Conservation (phyloP, 768 basidiomycete species). For the Leccinum sublutescens region DNA sequence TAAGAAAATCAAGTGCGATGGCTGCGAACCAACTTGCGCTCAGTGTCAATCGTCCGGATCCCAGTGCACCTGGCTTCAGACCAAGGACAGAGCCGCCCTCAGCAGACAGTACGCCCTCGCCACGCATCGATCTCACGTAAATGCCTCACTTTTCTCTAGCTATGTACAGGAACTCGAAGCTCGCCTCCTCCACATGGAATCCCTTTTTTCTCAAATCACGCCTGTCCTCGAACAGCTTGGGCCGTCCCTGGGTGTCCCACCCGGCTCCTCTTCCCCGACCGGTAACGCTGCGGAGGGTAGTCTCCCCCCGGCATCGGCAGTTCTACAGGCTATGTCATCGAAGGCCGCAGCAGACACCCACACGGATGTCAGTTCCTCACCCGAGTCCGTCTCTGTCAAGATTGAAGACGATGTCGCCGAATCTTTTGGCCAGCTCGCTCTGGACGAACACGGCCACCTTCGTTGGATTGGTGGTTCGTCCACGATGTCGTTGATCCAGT, state of each 20-base stretch:
- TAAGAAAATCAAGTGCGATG: constrained; percentile 94
- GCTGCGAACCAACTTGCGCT: constrained; percentile 80
- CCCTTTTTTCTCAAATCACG: constrained; percentile 77
- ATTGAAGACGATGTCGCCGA: constrained; percentile 74
- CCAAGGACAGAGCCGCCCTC: constrained; percentile 85
- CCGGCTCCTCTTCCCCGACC: constrained; percentile 29
- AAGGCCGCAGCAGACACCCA: constrained; percentile 36
- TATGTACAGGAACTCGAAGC: constrained; percentile 93
- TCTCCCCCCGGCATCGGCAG: constrained; percentile 27
- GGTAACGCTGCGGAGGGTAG: constrained; percentile 12
- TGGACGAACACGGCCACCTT: constrained; percentile 88
- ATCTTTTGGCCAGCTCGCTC: constrained; percentile 81
- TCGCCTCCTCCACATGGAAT: constrained; percentile 84
- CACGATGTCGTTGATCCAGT: constrained; percentile 89
- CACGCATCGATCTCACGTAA: constrained; percentile 3
- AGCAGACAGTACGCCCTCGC: constrained; percentile 74
- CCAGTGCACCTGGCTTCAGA: constrained; percentile 87
- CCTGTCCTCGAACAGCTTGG: constrained; percentile 75
- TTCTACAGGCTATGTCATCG: constrained; percentile 38
- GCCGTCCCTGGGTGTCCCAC: constrained; percentile 46
- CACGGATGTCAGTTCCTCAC: constrained; percentile 34
- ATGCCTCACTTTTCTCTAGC: constrained; percentile 39
- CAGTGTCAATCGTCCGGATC: constrained; percentile 75
- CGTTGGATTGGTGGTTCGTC: constrained; percentile 92
- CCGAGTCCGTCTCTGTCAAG: constrained; percentile 35